Conservation (phyloP, 495 filamentous ascomycete species). For the Penicillium silybi region DNA sequence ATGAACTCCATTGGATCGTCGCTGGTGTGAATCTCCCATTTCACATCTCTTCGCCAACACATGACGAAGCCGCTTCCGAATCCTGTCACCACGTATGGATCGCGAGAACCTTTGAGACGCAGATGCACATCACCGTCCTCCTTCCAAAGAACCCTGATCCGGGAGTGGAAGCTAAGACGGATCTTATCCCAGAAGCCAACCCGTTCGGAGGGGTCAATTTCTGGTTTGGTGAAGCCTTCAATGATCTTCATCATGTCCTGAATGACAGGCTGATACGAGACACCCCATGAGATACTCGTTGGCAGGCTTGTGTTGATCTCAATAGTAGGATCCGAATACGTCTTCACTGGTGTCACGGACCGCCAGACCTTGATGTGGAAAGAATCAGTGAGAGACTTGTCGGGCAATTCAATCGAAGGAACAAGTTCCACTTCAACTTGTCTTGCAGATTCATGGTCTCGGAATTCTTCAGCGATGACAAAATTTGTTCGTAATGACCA, state of each 20-base stretch:
- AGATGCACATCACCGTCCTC: constrained; percentile 96
- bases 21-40: constrained; percentile 74
- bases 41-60: constrained; percentile 93
- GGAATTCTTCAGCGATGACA: constrained; percentile 92
- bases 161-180: constrained; percentile 88
- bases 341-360: constrained; percentile 93
- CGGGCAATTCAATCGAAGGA: constrained; percentile 56
- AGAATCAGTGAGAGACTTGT: constrained; percentile 39
- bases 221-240: constrained; percentile 93
- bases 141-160: constrained; percentile 82
- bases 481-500: constrained; percentile 87
- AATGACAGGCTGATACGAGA: constrained; percentile 95
- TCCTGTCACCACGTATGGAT: constrained; percentile 90
- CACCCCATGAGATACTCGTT: constrained; percentile 93
- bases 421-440: constrained; percentile 82
- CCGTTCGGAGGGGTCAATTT: constrained; percentile 86
- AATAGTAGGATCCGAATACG: constrained; percentile 85
- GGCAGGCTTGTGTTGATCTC: constrained; percentile 90
- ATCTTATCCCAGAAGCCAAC: constrained; percentile 99
- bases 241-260: constrained; percentile 99
- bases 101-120: constrained; percentile 83
- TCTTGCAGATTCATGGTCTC: constrained; percentile 70
- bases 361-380: constrained; percentile 84
- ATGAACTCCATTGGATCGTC: constrained; percentile 90
- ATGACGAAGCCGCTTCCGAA: constrained; percentile 93